Base-by-base conservation (phyloP, 2,329 filamentous ascomycete species). In the Fusarium bactridioides region DNA sequence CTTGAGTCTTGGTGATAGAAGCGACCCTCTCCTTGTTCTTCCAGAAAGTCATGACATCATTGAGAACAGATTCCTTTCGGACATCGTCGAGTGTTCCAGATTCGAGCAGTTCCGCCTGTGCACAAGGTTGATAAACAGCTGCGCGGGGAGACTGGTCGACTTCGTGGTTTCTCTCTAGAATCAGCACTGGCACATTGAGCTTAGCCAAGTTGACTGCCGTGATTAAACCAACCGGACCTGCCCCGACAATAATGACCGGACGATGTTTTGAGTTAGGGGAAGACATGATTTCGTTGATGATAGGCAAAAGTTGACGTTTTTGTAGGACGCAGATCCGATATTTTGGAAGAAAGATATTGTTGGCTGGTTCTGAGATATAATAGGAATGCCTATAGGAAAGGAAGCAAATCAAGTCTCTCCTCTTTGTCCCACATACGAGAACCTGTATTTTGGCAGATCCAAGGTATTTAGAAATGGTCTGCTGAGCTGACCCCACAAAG, bases 21-120 rank as follows among this genome's bases (percentile, higher is more conserved):
- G 50, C 50, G 7, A 54, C 33, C 9, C 2, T 38, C 12, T 54
- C 2, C 50, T 40, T 54, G 18, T 54, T 54, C 18, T 40, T 37
- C 33, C 50, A 54, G 15, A 38, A 40, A 27, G 33, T 27, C 50
- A 54, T 27, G 50, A 54, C 50, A 38, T 54, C 33, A 54, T 54
- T 54, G 19, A 54, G 33, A 18, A 54, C 50, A n/a, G 50, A 54
- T 5, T 54, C 50, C 15, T 40, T 54, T 19, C 50, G 50, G 19
- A 54, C 50, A 10, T 54, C 50, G 3, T 54, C 50, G 5, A 54
- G 50, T 18, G 33, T 54, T 5, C 50, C 33, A 10, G 50, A 54
- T 25, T 54, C 50, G 4, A 54, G 33, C 9, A 54, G 50, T 19
- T 54, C 50, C 1, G 50, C 50, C 15, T 54, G 33, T n/a, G 50